A percentile compares a stretch with the other conserved stretches of the same genome.
Evolutionary conservation across 345 rosid species (phyloP).

Genomic region (Boechera retrofracta): DNA sequence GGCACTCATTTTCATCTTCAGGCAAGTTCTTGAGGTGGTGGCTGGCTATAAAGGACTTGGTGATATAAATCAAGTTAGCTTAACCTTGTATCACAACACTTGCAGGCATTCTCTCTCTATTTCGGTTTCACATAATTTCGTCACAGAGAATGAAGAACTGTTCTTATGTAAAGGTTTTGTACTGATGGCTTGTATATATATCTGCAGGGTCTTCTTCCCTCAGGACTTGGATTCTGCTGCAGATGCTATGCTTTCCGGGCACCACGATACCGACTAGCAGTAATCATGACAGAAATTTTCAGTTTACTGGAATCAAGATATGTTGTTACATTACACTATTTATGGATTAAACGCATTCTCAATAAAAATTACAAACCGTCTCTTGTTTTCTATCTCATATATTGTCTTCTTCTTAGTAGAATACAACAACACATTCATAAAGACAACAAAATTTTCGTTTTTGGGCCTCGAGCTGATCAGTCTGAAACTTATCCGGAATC

Average conservation of each 20-base stretch:
- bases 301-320: conserved; percentile 23
- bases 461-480: not conserved
- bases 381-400: conserved; percentile 36
- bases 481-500: conserved; percentile 1
- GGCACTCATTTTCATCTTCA: conserved; percentile 34
- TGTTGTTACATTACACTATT: conserved; percentile 23
- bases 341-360: conserved; percentile 18
- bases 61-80: conserved; percentile 65
- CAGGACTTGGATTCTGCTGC: conserved; percentile 82
- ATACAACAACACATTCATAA: conserved; percentile 8
- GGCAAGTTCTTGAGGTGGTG: conserved; percentile 96
- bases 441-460: conserved; percentile 28
- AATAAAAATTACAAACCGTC: conserved; percentile 11
- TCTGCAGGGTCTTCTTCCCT: conserved; percentile 93
- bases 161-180: not conserved
- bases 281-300: conserved; percentile 6
- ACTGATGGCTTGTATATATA: conserved; percentile 2
- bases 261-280: conserved; percentile 36
- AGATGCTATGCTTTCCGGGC: conserved; percentile 70
- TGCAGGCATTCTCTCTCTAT: conserved; percentile 62
- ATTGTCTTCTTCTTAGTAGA: conserved; percentile 13
- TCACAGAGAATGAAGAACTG: not conserved
- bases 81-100: conserved; percentile 82
- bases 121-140: conserved; percentile 7
- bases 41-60: conserved; percentile 84